Conservation (phyloP, 441 rosid genomes). For the Corymbia calophylla region DNA sequence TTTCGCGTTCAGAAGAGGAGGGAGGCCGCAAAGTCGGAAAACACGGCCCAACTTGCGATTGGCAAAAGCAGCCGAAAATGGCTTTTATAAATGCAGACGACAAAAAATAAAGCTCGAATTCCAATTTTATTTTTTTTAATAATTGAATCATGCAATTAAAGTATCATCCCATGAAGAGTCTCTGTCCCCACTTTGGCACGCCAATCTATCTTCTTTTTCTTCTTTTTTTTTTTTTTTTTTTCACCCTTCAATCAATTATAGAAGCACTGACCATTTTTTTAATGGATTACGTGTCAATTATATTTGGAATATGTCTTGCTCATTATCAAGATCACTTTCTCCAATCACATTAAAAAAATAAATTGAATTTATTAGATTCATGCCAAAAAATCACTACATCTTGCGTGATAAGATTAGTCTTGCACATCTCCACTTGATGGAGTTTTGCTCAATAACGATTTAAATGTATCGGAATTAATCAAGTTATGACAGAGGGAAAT, state of each 20-base stretch:
- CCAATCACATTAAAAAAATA: neutral
- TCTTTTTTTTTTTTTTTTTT: neutral
- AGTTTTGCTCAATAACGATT: neutral
- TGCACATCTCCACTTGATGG: fast-evolving
- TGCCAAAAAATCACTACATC: neutral
- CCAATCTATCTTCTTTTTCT: neutral
- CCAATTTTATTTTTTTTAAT: neutral
- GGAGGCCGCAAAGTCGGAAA: neutral
- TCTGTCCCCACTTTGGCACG: neutral
- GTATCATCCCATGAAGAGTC: neutral
- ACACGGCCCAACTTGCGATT: neutral
- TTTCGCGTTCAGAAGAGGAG: neutral
- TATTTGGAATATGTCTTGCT: neutral
- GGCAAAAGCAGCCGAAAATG: neutral
- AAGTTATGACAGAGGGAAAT: fast-evolving
- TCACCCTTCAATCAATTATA: neutral
- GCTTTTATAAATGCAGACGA: neutral
- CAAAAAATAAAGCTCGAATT: neutral
- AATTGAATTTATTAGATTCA: neutral
- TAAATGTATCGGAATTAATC: fast-evolving
- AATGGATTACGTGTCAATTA: neutral
- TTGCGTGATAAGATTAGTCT: neutral
- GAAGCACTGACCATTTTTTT: neutral
- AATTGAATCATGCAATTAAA: neutral
- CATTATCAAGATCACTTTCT: neutral